Evolutionary conservation across 2,329 filamentous ascomycete species (phyloP), one percentile per base, ranked within the genome.

Genomic region (Gnomoniopsis smithogilvyi): DNA sequence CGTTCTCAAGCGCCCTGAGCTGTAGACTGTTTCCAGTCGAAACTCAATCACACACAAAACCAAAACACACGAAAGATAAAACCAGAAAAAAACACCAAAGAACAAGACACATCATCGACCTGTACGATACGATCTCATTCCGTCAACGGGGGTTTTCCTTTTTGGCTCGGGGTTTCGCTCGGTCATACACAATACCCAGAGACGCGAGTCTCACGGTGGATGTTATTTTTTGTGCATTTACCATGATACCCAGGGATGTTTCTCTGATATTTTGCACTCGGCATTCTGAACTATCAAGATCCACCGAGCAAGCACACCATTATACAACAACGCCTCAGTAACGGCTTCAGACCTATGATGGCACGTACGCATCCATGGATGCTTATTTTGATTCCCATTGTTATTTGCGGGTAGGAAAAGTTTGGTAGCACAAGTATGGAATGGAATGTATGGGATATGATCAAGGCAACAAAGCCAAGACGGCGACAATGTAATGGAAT

Each of bases 1-100:
- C 30, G 94, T 98, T 66, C 80, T 98, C 62, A 77, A 76, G 66
- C 79, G 81, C 68, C 86, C 86, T 45, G 80, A 79, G 66, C 74
- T 78, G 68, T 87, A 82, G 69, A 69, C 19, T n/a, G 17, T 58
- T 54, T 15, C 6, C 6, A 1, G 15, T 14, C 8, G 17, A 24
- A 3, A 11, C 19, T 34, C 21, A 17, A 21, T 3, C 19, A 46
- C 22, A 53, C 48, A 52, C 11, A 8, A 24, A 15, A 43, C 30
- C 6, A 51, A 33, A 2, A 12, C 22, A 54, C 49, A 19, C n/a
- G 4, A 46, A 41, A 45, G 50, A 49, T 3, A 34, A 38, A 24
- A 38, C 24, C 19, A 61, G 43, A 55, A 22, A 36, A 61, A 52
- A 24, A 57, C 54, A 54, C 19, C 21, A 41, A 15, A 14, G 41